Conservation (phyloP, 345 rosid species). For the Durio zibethinus region DNA sequence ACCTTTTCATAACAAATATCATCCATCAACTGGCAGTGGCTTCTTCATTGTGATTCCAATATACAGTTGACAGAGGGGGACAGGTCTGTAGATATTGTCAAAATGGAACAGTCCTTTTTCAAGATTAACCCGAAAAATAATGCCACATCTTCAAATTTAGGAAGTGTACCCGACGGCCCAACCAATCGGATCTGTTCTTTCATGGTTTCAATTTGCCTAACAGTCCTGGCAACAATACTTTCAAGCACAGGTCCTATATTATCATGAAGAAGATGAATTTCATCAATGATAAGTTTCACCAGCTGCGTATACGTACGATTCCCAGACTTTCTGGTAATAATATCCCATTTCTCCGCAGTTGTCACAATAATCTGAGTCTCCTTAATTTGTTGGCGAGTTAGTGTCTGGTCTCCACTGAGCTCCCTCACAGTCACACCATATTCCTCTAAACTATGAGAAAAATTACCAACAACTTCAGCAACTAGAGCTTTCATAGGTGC, state of each 20-base stretch:
- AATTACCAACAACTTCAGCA: slow-evolving; percentile 90
- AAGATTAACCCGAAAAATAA: slow-evolving; percentile 75
- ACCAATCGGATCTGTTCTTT: slow-evolving; percentile 91
- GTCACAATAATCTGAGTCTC: slow-evolving; percentile 97
- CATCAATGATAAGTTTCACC: slow-evolving; percentile 88
- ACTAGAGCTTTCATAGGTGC: slow-evolving; percentile 99
- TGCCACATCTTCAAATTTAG: slow-evolving; percentile 93
- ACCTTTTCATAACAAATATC: slow-evolving; percentile 93
- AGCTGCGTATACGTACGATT: slow-evolving; percentile 95
- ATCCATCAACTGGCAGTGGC: slow-evolving; percentile 93
- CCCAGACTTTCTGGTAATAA: slow-evolving; percentile 94
- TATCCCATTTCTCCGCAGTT: slow-evolving; percentile 99
- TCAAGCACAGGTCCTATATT: slow-evolving; percentile 97
- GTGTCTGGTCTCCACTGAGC: slow-evolving; percentile 90
- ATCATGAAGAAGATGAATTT: slow-evolving; percentile 97
- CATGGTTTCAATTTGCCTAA: slow-evolving; percentile 89
- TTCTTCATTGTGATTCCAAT: slow-evolving; percentile 87
- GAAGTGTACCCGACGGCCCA: slow-evolving; percentile 91
- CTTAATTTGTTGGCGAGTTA: slow-evolving; percentile 90
- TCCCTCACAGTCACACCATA: slow-evolving; percentile 80
- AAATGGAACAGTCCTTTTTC: slow-evolving; percentile 74
- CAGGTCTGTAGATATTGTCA: slow-evolving; percentile 95
- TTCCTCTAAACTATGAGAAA: slow-evolving; percentile 71
- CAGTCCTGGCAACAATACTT: slow-evolving; percentile 96
- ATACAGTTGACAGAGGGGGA: slow-evolving; percentile 88